Base-by-base conservation (phyloP, 768 basidiomycete genomes). In the Royoungia palumana region DNA sequence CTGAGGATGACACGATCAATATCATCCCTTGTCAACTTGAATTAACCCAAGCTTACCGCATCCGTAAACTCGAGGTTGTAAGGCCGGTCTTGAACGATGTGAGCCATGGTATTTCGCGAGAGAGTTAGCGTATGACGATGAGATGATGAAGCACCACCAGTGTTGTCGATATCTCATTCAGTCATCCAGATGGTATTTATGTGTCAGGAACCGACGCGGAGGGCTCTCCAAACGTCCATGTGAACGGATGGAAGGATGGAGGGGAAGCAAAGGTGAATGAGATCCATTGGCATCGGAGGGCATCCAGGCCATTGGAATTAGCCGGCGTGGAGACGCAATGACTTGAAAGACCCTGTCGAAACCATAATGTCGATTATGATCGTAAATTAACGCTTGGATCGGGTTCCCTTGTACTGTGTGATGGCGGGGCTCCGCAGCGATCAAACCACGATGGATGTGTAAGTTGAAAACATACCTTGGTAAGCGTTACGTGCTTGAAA, bases 141-240 rank as follows among this genome's bases (percentile, higher is more conserved):
- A 20, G 30, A 22, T 22, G 46, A 27, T 40, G 50, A 36, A 37
- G 49, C 13, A 43, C 43, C 22, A 30, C 44, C 7, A 28, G 39
- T 53, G 14, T 37, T 47, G 44, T 11, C 32, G 63, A 44, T 48
- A 42, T 27, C 44, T 30, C 35, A 22, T 44, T 37, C 30, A 53
- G 44, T 43, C 16, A 17, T 2, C 21, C n/a, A 30, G 16, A 21
- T 12, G 28, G 44, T 59, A 65, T 65, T 43, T 65, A 63, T 57
- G 24, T 24, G 27, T 32, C 40, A 43, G 47, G 16, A 46, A 45
- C 22, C 35, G 55, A 5, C 2, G 32, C 16, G 32, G 60, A 65
- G 57, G 21, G 50, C 58, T 36, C 51, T 46, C 53, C 58, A 60
- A 51, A 35, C 16, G 19, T 16, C 42, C 35, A 49, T 53, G 63